Evolutionary conservation across 352 stramenopile species (phyloP).

Genomic region (Phytophthora chlamydospora): DNA sequence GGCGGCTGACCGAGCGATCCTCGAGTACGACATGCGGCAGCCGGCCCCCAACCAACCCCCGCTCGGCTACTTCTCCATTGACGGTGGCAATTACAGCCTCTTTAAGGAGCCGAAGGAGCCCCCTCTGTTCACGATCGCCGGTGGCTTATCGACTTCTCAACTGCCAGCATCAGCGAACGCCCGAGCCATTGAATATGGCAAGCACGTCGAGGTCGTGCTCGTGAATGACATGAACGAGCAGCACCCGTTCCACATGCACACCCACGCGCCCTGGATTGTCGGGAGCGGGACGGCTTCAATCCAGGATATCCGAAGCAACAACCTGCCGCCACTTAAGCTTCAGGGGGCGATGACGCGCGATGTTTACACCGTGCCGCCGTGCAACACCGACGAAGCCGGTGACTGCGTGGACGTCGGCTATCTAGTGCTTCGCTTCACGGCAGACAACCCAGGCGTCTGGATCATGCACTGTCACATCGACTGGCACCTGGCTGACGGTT

Average conservation of each 20-base stretch:
- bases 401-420: conserved; percentile 23
- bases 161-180: conserved; percentile 6
- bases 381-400: conserved; percentile 7
- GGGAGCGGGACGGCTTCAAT: conserved; percentile 7
- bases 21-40: conserved; percentile 13
- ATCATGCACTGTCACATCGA: conserved; percentile 39
- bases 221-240: conserved; percentile 25
- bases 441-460: conserved; percentile 33
- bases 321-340: conserved; percentile 20
- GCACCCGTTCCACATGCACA: conserved; percentile 39
- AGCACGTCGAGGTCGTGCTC: conserved; percentile 22
- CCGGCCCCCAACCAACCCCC: too few relatives aligned
- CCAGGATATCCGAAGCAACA: conserved; percentile 5
- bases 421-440: conserved; percentile 31
- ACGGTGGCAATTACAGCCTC: conserved; percentile 10
- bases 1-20: neutral
- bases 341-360: conserved; percentile 21
- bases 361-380: conserved; percentile 20
- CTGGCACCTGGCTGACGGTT: conserved; percentile 26
- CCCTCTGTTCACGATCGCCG: conserved; percentile 9
- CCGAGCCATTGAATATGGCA: conserved; percentile 4
- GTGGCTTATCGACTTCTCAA: conserved; percentile 2
- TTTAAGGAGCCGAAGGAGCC: conserved; percentile 4
- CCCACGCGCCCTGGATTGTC: conserved; percentile 22
- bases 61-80: conserved; percentile 16